Evolutionary conservation across 805 yeast species (phyloP), one percentile per base, ranked within the genome.

Genomic region (Cyberlindnera meyerae): DNA sequence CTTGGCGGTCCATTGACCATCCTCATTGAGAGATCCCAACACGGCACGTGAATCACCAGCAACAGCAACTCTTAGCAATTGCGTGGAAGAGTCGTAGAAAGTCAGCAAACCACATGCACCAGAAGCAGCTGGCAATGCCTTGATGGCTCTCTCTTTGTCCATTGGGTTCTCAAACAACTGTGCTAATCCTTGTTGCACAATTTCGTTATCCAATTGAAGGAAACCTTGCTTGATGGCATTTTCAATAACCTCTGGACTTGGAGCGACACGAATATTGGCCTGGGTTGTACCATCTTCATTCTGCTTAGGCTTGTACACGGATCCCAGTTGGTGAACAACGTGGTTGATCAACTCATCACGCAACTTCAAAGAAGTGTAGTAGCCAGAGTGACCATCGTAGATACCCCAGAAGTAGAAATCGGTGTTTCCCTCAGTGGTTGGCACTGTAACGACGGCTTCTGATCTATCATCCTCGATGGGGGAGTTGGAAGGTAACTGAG

Each of bases 391-490:
- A 11, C 98, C 98, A 60, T 93, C 98, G 57, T 82, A 90, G 0
- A 93, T 77, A 5, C 97, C 96, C 75, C 95, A 93, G 55, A 93
- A 87, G 73, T 84, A 82, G 83, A 96, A 82, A 58, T 90, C 96
- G n/a, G 65, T 60, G 16, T 52, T 47, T 50, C 63, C 51, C 59
- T 71, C 68, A 14, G 37, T 25, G 46, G 71, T 56, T 6, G 88
- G 85, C 1, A 80, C 79, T 37, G 82, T 83, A 8, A 83, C 75
- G 24, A 84, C 77, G 44, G 81, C 82, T 54, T 89, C 97, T 2
- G 90, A 75, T 42, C 93, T 75, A 53, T 86, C 96, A 57, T 93
- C 98, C 58, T 93, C 98, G 45, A 89, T 86, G 9, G 97, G 97
- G 36, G 82, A 78, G 58, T 93, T 93, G 29, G 94, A 82, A 8